Base-by-base conservation (phyloP, 108 stramenopile species). In the Ochromonas danica region DNA sequence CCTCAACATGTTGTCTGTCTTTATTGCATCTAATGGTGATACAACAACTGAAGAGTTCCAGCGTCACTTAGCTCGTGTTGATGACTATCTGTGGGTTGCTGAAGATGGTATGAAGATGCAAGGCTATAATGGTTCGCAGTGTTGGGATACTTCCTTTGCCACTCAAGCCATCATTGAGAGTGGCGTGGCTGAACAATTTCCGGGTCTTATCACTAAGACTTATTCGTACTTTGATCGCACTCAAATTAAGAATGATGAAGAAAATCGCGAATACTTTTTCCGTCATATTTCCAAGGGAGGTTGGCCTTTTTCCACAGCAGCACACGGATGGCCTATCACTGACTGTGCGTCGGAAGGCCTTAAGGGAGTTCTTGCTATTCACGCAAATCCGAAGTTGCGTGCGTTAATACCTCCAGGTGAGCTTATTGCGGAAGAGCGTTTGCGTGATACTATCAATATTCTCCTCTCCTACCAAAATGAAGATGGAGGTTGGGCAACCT, bases 81-180 rank as follows among this genome's bases (percentile, higher is more conserved):
- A 85, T 27, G 98, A 99, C 85, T 99, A 97, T 81, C 85, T 99
- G 27, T 99, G 96, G 96, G 87, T 99, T 39, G 96, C 96, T 1
- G 98, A 99, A 88, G 98, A 99, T 88, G 98, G 98, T 17, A 89
- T 99, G 90, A 97, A 96, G 88, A 96, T 99, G 98, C 96, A 99
- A 75, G 98, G 98, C 40, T 99, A 99, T 90, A 97, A 96, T 81
- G 98, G 98, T 10, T 88, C 87, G 43, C 96, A 97, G 82, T 94
- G 95, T 79, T 99, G 98, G 98, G 98, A 99, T 85, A 94, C 95
- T 1, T 93, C 92, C n/a, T 99, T 99, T 82, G 91, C 31, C 3
- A 33, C 63, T 6, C 63, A 67, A 67, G 63, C 30, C 14, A 38
- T 74, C 3, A 33, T 72, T 61, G 80, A 72, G 14, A 39, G 22